These are phyloP conservation scores for Hemisphaericaspora lyxosophila DNA, from an alignment of 1,139 yeast species.

Conservation along the genomic window DNA sequence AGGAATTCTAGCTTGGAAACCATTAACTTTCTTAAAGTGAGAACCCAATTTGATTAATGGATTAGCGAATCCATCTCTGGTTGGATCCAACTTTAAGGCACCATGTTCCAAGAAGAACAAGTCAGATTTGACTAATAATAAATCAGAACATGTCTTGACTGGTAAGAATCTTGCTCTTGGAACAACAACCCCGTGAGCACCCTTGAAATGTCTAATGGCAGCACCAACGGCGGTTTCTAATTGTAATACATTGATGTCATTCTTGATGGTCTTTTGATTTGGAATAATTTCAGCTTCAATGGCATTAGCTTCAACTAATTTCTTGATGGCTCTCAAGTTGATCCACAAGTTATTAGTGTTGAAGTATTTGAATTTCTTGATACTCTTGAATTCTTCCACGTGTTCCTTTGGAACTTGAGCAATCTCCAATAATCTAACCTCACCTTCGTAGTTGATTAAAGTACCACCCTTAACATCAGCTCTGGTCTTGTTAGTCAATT, in stretches of 20 bases:
- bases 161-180: slow-evolving; percentile 98
- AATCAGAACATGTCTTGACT: slow-evolving; percentile 94
- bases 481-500: slow-evolving; percentile 95
- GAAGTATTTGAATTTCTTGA: slow-evolving; percentile 96
- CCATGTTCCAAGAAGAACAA: slow-evolving; percentile 91
- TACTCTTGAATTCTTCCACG: slow-evolving; percentile 96
- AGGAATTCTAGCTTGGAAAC: slow-evolving; percentile 85
- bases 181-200: slow-evolving; percentile 97
- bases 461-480: slow-evolving; percentile 99
- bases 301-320: slow-evolving; percentile 81
- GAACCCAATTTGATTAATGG: slow-evolving; percentile 96
- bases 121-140: slow-evolving; percentile 94
- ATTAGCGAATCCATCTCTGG: slow-evolving; percentile 83
- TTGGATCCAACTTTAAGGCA: slow-evolving; percentile 77
- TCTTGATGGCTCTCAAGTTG: slow-evolving; percentile 89
- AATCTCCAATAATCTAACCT: slow-evolving; percentile 90
- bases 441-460: slow-evolving; percentile 91
- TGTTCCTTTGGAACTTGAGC: slow-evolving; percentile 99
- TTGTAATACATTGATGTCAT: slow-evolving; percentile 85
- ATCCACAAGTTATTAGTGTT: slow-evolving; percentile 98
- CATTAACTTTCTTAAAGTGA: slow-evolving; percentile 92
- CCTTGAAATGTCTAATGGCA: slow-evolving; percentile 91
- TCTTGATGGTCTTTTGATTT: slow-evolving; percentile 77
- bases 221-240: slow-evolving; percentile 99
- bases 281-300: slow-evolving; percentile 94